Base-by-base conservation (phyloP, 2,329 filamentous ascomycete genomes). In the Neopestalotiopsis clavispora region DNA sequence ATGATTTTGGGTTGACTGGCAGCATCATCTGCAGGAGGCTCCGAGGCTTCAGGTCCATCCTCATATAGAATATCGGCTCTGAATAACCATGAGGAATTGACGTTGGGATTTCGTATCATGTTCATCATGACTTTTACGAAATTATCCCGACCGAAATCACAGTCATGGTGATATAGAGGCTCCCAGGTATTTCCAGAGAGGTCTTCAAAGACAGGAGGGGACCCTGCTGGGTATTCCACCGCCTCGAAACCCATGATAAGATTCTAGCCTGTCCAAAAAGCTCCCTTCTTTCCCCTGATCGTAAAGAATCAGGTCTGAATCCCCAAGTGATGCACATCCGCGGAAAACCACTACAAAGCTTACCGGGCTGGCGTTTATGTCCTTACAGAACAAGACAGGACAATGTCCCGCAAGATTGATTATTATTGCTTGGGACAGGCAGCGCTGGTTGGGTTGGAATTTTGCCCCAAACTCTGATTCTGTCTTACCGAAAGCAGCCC, bases 11-110 rank as follows among this genome's bases (percentile, higher is more conserved):
- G 79, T 67, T 68, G 71, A 28, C 72, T 71, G 40, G 69, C 69
- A 20, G 77, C 71, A 34, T 78, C 73, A 34, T 78, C 73, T 30
- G 72, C 73, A 23, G 77, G 75, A 4, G 75, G 69, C 1, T 75
- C 74, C 30, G 79, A 77, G 49, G 79, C 63, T 45, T 74, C 72
- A 72, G 78, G 64, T 79, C 82, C 78, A 70, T 80, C 82, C 72
- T 91, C 87, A 69, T 88, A 86, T 32, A 92, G 84, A 32, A 95
- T 90, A 75, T 96, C 93, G 61, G 93, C 93, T 38, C 93, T 89
- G 75, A 94, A 93, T 1, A 96, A 84, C 86, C 92, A 92, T 17
- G 87, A 90, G 0, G 92, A 93, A 72, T 94, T 94, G 79, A 94
- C 84, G 72, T 96, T 95, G 0, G 93, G 93, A 74, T 95, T 95